Percentiles rank a stretch among this genome's conserved stretches.
Evolutionary conservation across 192 early-diverging fungal species (phyloP).

Genomic region (Backusella westeae): DNA sequence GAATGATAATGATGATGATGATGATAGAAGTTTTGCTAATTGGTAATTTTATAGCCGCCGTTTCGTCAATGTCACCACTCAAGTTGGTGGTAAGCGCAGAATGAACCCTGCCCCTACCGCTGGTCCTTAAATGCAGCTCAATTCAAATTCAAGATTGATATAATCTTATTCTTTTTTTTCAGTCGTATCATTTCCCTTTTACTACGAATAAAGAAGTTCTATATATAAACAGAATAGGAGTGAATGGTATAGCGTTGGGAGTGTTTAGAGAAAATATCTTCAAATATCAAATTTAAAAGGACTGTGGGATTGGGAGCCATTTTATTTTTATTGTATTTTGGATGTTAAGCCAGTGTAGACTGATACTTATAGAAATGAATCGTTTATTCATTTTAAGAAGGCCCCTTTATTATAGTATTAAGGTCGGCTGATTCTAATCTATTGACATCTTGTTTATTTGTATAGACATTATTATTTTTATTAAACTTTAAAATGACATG

Average conservation of each 20-base stretch:
- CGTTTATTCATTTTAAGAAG: background rate
- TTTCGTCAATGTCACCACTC: conserved; percentile 91
- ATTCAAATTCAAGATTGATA: background rate
- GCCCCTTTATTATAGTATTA: background rate
- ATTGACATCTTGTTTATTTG: background rate
- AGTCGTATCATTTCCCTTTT: background rate
- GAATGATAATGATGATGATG: background rate
- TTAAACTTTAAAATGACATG: background rate
- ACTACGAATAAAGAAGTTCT: conserved; percentile 4
- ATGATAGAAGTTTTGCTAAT: background rate
- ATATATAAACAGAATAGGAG: background rate
- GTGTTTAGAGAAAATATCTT: background rate
- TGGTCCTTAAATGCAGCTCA: conserved; percentile 35
- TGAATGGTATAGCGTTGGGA: background rate
- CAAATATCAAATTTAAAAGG: background rate
- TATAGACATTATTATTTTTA: background rate
- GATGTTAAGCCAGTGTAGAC: background rate
- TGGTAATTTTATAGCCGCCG: conserved; percentile 57
- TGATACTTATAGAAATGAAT: background rate
- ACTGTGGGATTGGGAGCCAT: background rate
- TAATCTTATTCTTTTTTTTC: conserved; percentile 2
- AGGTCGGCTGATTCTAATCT: background rate
- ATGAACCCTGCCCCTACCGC: conserved; percentile 54
- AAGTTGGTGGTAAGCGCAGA: conserved; percentile 88
- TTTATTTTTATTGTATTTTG: background rate